These are phyloP conservation scores for Croton laevigatus DNA, from an alignment of 441 rosid species.

Conservation along the genomic window DNA sequence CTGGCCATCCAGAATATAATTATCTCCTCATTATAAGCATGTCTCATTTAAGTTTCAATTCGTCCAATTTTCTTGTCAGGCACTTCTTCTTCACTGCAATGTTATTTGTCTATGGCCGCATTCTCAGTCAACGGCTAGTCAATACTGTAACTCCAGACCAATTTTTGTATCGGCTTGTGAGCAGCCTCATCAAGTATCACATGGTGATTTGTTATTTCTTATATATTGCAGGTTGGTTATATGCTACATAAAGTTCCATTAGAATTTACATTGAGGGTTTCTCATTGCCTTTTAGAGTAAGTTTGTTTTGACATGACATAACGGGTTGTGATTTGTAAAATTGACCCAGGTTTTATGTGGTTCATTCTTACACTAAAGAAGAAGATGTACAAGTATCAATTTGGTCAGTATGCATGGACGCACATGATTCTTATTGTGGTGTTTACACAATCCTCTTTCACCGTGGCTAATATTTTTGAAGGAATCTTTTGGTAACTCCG, in stretches of 20 bases:
- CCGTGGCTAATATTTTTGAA: conserved; percentile 90
- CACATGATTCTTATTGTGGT: conserved; percentile 93
- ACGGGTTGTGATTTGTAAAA: conserved; percentile 6
- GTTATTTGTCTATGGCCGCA: conserved; percentile 87
- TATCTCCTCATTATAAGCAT: background rate
- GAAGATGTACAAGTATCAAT: conserved; percentile 97
- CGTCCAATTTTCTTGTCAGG: conserved; percentile 38
- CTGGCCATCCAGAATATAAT: no score
- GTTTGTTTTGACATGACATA: background rate
- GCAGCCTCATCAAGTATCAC: conserved; percentile 75
- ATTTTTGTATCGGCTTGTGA: conserved; percentile 64
- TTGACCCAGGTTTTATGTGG: conserved; percentile 77
- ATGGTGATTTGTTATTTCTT: conserved; percentile 77
- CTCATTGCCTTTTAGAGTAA: conserved; percentile 1
- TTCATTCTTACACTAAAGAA: conserved; percentile 82
- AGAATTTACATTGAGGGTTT: conserved; percentile 1
- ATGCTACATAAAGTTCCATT: background rate
- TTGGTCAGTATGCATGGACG: conserved; percentile 94
- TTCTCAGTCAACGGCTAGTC: conserved; percentile 77
- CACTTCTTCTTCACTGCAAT: conserved; percentile 93
- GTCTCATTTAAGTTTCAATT: background rate
- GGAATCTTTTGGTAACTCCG: conserved; percentile 77
- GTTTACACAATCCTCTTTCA: conserved; percentile 83
- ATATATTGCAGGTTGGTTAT: conserved; percentile 73
- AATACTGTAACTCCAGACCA: conserved; percentile 78